Evolutionary conservation across 257 asterid species (phyloP).

Genomic region (Solanum phureja): DNA sequence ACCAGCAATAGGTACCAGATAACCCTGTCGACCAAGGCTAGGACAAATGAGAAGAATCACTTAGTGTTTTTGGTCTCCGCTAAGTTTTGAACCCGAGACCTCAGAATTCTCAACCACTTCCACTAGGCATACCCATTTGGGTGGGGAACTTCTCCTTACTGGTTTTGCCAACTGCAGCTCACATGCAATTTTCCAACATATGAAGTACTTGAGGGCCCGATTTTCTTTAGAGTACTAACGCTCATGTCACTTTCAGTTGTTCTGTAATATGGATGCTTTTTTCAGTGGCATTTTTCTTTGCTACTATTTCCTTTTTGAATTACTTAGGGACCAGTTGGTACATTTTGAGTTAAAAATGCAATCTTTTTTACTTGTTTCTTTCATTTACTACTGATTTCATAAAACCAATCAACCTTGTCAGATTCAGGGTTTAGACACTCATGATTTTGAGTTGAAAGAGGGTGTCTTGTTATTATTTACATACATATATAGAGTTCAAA

Average conservation of each 20-base stretch:
- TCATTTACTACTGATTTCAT: not conserved
- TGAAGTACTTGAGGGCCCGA: not conserved
- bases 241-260: not conserved
- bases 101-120: not conserved
- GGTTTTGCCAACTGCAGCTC: slow-evolving; percentile 4
- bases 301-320: not conserved
- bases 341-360: not conserved
- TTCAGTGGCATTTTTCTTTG: not conserved
- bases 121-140: not conserved
- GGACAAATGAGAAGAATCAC: not conserved
- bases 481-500: not conserved
- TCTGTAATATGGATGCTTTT: not conserved
- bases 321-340: not conserved
- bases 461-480: not conserved
- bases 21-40: not conserved
- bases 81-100: not conserved
- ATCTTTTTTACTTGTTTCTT: not conserved
- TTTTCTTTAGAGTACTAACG: not conserved
- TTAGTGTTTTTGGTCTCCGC: not conserved
- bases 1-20: not conserved
- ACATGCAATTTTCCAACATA: not conserved
- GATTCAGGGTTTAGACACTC: not conserved
- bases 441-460: not conserved
- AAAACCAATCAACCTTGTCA: not conserved
- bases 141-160: not conserved